phyloP scores from a whole-genome alignment of 108 stramenopile species.

The Pseudonitzschia pungens region DNA sequence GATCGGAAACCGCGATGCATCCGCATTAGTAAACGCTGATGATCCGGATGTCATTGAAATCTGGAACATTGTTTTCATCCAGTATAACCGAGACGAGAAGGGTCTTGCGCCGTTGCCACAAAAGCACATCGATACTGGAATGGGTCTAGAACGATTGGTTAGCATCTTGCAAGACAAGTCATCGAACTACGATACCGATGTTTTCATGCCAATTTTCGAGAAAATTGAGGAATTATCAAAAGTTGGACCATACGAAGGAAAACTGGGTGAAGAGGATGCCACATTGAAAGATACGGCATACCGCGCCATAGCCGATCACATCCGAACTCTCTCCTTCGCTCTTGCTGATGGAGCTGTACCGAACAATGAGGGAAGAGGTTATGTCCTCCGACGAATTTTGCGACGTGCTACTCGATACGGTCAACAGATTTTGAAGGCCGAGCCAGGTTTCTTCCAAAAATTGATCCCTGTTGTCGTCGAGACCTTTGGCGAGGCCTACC shows the following conservation, averaged over 20 bases:
- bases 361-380: constrained; percentile 95
- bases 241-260: constrained; percentile 81
- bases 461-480: constrained; percentile 90
- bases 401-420: constrained; percentile 98
- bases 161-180: constrained; percentile 86
- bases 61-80: constrained; percentile 98
- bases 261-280: constrained; percentile 82
- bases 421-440: constrained; percentile 90
- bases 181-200: constrained; percentile 97
- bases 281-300: constrained; percentile 94
- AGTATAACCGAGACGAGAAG: constrained; percentile 89
- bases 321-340: constrained; percentile 92
- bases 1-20: constrained; percentile 89
- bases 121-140: constrained; percentile 98
- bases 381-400: constrained; percentile 93
- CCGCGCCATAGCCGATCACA: constrained; percentile 97
- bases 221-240: constrained; percentile 55
- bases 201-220: constrained; percentile 84
- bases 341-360: constrained; percentile 97
- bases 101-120: constrained; percentile 72
- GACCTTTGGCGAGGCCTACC: constrained; percentile 92
- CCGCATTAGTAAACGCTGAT: constrained; percentile 93
- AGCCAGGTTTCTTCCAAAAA: constrained; percentile 88
- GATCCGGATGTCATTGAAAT: constrained; percentile 95
- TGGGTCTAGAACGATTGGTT: constrained; percentile 96